Conservation (phyloP, 176 grass and related monocot genomes). For the Oryza officinalis region DNA sequence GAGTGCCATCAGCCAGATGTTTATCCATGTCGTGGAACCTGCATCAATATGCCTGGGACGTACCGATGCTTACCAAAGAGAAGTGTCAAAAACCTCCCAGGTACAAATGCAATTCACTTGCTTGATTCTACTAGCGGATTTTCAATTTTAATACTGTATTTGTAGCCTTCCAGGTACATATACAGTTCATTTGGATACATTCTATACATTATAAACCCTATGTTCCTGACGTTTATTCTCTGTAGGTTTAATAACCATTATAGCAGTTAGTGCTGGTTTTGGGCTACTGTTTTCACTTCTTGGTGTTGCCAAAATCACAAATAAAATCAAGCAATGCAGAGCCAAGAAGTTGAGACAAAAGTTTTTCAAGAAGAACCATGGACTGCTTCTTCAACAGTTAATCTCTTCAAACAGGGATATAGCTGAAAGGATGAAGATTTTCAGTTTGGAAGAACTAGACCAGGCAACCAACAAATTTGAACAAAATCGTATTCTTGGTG, state of each 20-base stretch:
- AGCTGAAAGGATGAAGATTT: slow-evolving; percentile 47
- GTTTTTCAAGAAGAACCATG: slow-evolving; percentile 54
- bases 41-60: slow-evolving; percentile 38
- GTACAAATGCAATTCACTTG: background rate
- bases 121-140: background rate
- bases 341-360: slow-evolving; percentile 24
- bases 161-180: no score
- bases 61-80: slow-evolving; percentile 35
- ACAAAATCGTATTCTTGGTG: slow-evolving; percentile 39
- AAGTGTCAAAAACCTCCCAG: slow-evolving; percentile 15
- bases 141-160: no score
- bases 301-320: slow-evolving; percentile 22
- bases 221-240: background rate
- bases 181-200: no score
- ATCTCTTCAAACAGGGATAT: slow-evolving; percentile 49
- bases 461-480: slow-evolving; percentile 59
- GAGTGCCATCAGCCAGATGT: slow-evolving; percentile 39
- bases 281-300: slow-evolving; percentile 34
- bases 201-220: no score
- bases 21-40: slow-evolving; percentile 38
- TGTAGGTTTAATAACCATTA: slow-evolving; percentile 38
- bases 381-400: slow-evolving; percentile 48
- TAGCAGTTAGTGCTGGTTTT: slow-evolving; percentile 38
- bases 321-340: slow-evolving; percentile 24
- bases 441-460: slow-evolving; percentile 51